Evolutionary conservation across 2,329 filamentous ascomycete species (phyloP).

Genomic region (Colletotrichum liriopes): DNA sequence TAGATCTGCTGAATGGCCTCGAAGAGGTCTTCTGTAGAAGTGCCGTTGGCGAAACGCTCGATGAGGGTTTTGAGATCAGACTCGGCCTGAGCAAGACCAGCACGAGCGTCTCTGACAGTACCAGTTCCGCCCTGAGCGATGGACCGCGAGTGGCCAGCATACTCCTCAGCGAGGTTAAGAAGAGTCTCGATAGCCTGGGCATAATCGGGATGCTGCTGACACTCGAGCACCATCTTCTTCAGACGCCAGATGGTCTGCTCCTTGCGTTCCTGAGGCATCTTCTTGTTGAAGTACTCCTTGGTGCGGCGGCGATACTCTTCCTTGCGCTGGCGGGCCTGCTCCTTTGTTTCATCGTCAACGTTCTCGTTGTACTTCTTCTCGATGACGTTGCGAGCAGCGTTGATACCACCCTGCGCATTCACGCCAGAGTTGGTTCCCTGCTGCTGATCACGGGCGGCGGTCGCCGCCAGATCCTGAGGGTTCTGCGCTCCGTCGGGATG

Average conservation of each 20-base stretch:
- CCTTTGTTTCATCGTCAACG: slow-evolving; percentile 75
- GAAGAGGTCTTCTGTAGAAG: slow-evolving; percentile 89
- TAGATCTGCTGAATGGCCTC: slow-evolving; percentile 90
- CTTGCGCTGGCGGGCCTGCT: slow-evolving; percentile 61
- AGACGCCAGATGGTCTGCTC: slow-evolving; percentile 93
- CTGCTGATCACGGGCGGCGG: slow-evolving; percentile 63
- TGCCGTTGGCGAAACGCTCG: slow-evolving; percentile 96
- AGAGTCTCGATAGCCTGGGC: slow-evolving; percentile 92
- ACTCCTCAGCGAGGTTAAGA: slow-evolving; percentile 86
- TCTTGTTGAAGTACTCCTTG: slow-evolving; percentile 84
- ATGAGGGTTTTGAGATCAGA: slow-evolving; percentile 88
- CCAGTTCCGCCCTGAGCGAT: slow-evolving; percentile 76
- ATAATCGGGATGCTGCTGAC: slow-evolving; percentile 96
- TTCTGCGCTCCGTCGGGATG: slow-evolving; percentile 70
- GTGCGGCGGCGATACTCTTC: slow-evolving; percentile 65
- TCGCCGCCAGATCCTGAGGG: slow-evolving; percentile 66
- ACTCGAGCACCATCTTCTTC: slow-evolving; percentile 98
- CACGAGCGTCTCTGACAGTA: slow-evolving; percentile 81
- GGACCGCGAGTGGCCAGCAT: slow-evolving; percentile 80
- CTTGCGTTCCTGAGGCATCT: slow-evolving; percentile 92
- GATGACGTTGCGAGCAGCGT: slow-evolving; percentile 59
- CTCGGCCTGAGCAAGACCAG: slow-evolving; percentile 80
- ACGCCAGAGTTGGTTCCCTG: slow-evolving; percentile 60
- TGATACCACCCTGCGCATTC: slow-evolving; percentile 65
- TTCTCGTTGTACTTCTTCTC: slow-evolving; percentile 74